phyloP scores from a whole-genome alignment of 2,329 filamentous ascomycete genomes.

The Epichloe hybrida region DNA sequence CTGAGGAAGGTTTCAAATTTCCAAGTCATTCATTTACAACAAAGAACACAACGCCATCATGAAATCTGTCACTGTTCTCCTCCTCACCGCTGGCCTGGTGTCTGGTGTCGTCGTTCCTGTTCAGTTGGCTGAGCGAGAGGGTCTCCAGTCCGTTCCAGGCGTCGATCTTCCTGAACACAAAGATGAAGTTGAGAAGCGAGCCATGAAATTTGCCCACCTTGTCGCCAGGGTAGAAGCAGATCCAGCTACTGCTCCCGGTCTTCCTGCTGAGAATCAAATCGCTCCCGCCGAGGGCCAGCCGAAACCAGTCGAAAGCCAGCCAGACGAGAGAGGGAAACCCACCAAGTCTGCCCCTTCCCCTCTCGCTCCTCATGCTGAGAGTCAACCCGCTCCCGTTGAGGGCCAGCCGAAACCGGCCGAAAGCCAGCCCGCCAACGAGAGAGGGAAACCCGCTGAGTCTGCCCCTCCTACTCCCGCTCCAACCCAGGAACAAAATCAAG shows the following conservation, averaged over 20 bases:
- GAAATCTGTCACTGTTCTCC: slow-evolving; percentile 16
- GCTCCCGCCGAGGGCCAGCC: too few species aligned
- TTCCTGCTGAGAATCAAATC: too few species aligned
- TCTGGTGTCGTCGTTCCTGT: slow-evolving; percentile 15
- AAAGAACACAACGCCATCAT: slow-evolving; percentile 9
- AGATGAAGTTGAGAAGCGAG: slow-evolving; percentile 1
- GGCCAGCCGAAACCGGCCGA: too few species aligned
- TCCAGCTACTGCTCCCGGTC: not conserved
- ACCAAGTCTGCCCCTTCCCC: too few species aligned
- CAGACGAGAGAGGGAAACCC: too few species aligned
- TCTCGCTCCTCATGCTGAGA: not conserved
- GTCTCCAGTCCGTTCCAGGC: slow-evolving; percentile 2
- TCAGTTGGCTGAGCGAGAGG: slow-evolving; percentile 8
- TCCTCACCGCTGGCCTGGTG: slow-evolving; percentile 18
- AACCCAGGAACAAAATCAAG: not conserved
- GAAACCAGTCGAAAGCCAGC: too few species aligned
- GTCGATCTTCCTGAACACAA: not conserved
- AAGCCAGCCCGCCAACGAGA: not conserved
- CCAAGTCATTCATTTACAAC: not conserved
- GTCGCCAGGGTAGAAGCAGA: not conserved
- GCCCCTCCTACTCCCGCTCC: not conserved
- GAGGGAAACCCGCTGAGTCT: not conserved
- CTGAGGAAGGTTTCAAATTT: not conserved
- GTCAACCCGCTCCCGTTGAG: not conserved
- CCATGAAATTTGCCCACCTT: not conserved